Evolutionary conservation across 2,329 filamentous ascomycete species (phyloP), one percentile per base, ranked within the genome.

Genomic region (Aureobasidium namibiae): DNA sequence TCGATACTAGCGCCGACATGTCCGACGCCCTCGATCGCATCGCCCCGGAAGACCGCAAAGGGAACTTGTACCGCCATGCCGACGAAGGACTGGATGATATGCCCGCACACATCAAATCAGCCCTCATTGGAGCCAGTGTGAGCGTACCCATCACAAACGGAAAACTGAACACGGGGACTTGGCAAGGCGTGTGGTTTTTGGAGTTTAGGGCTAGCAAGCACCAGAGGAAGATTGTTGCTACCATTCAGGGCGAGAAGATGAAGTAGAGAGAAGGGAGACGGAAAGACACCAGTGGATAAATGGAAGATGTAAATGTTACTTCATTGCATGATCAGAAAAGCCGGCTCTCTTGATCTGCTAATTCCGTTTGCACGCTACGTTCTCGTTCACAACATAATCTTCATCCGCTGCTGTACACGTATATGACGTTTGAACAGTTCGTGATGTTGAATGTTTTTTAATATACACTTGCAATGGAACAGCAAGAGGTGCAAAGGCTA

Each of bases 21-120:
- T 90, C 84, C 69, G 90, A 96, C 76, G 90, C 92, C 48, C 78
- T 99, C 65, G 92, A 99, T 73, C 81, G 91, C 45, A 88, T 99
- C 67, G 94, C 87, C 42, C 91, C 92, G 0, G 88, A 89, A 68
- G 92, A 95, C 59, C 82, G 69, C 64, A 73, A 75, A 65, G 72
- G 73, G 10, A 80, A 83, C 9, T 72, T 97, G 46, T 99, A 97
- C 75, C 78, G 89, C 44, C 94, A 99, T 75, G 84, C 82, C 67
- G 92, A 87, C 0, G 94, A 96, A 78, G 94, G 94, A 2, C 66
- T 68, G 54, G 94, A 99, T 76, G 94, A 97, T 74, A 96, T 97
- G 90, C 94, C 94, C 83, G 92, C 91, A 61, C 94, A 99, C 74
- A 87, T 99, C 72, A 99, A 99, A 76, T 90, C 87, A 60, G 88